Evolutionary conservation across 805 yeast genomes (phyloP).

Genomic region (Candida taoyuanica): DNA sequence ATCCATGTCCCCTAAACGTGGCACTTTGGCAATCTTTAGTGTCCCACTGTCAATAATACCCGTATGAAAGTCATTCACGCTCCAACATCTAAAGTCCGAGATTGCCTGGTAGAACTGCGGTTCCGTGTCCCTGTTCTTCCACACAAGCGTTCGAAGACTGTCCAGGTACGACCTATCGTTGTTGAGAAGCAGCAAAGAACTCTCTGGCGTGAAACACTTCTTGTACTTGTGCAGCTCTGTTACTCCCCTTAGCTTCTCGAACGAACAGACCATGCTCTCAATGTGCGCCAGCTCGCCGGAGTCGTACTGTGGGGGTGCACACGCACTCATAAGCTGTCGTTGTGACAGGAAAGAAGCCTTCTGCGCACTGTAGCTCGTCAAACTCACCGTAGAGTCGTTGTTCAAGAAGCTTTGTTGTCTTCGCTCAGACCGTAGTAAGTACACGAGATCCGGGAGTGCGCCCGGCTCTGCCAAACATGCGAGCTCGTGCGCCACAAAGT

Average conservation of each 20-base stretch:
- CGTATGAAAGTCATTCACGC: constrained; percentile 32
- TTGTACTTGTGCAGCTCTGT: constrained; percentile 17
- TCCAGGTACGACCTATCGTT: constrained; percentile 64
- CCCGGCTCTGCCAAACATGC: constrained; percentile 36
- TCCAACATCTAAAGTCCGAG: constrained; percentile 65
- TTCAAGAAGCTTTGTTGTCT: constrained; percentile 37
- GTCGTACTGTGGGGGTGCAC: constrained; percentile 23
- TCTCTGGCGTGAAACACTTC: constrained; percentile 29
- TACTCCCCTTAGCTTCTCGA: constrained; percentile 14
- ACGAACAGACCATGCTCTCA: constrained; percentile 19
- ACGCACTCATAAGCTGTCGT: constrained; percentile 22
- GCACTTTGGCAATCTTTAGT: constrained; percentile 45
- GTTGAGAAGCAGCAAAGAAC: constrained; percentile 58
- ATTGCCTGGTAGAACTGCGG: constrained; percentile 50
- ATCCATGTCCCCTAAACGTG: constrained; percentile 26
- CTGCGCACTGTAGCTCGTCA: constrained; percentile 8
- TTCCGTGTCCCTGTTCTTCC: constrained; percentile 42
- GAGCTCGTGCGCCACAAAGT: constrained; percentile 35
- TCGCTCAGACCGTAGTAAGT: constrained; percentile 39
- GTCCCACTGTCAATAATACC: constrained; percentile 56
- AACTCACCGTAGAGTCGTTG: constrained; percentile 35
- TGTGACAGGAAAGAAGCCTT: constrained; percentile 4
- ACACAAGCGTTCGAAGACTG: constrained; percentile 39
- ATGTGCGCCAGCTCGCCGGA: constrained; percentile 20
- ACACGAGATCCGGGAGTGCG: constrained; percentile 34